Evolutionary conservation across 176 grass and related monocot genomes (phyloP), one percentile per base, ranked within the genome.

Genomic region (Carex scoparia): DNA sequence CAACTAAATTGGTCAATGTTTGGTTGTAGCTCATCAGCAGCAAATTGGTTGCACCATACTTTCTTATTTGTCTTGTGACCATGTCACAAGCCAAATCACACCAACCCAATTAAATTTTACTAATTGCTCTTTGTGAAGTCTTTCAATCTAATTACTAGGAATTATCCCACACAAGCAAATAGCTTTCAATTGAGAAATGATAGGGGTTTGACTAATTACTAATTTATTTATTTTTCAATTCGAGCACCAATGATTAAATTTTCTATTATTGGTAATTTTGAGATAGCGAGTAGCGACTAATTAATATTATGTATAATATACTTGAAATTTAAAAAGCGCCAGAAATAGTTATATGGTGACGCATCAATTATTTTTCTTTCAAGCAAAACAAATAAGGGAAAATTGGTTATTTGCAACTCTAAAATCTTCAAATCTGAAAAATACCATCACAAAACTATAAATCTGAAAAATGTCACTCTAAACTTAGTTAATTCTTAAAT

Each of bases 1-100:
- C 48, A 87, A 79, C 84, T n/a, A 18, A 42, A 35, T 35, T 85
- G 46, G 91, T 92, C 93, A 92, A 95, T 87, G 70, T 60, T 79
- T 79, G 74, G 74, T 79, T 84, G 58, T 74, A 83, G 89, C 66
- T 90, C 87, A 91, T 89, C 90, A 86, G 87, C 90, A 86, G 87
- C 83, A 87, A 91, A 73, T 55, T 53, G 81, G 66, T 70, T 84
- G 30, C 77, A 72, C 80, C 79, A 83, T 14, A 58, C 74, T 79
- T 10, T 74, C n/a, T 74, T 46, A n/a, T 72, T 79, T 33, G 30
- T 58, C 74, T 58, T 79, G 74, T 58, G 53, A 79, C 74, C 74
- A 78, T 30, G 1, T 79, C 74, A 79, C 63, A 66, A 83, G 60
- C 81, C 56, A 83, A 83, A 83, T 67, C 62, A 48, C 62, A 57